A percentile compares a stretch with the other conserved stretches of the same genome.
These are phyloP conservation scores for Diutina neorugosa DNA, from an alignment of 1,139 yeast species.

Conservation along the genomic window DNA sequence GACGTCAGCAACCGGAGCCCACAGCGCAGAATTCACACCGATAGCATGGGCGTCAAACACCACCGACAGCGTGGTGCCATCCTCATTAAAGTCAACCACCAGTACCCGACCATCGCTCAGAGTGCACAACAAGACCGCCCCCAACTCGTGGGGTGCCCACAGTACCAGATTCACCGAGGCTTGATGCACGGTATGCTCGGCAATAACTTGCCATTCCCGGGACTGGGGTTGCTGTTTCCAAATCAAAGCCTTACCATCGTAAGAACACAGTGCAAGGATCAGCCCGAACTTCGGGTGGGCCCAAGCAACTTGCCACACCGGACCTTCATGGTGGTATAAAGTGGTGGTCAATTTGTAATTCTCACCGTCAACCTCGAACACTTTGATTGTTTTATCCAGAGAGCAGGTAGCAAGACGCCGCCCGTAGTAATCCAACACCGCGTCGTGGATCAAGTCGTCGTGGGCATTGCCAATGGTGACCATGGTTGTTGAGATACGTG, in stretches of 20 bases:
- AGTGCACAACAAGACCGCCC: slow-evolving; percentile 81
- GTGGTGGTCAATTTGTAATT: slow-evolving; percentile 71
- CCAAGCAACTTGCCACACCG: slow-evolving; percentile 99
- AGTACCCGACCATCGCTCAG: slow-evolving; percentile 91
- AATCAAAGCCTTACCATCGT: slow-evolving; percentile 86
- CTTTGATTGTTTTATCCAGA: slow-evolving; percentile 86
- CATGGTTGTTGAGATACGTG: slow-evolving; percentile 16
- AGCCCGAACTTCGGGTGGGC: slow-evolving; percentile 98
- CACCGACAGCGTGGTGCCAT: slow-evolving; percentile 64
- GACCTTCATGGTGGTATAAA: slow-evolving; percentile 85
- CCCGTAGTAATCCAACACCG: slow-evolving; percentile 92
- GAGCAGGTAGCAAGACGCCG: slow-evolving; percentile 92
- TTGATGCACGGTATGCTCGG: slow-evolving; percentile 79
- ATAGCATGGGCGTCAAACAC: slow-evolving; percentile 76
- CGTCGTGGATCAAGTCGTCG: slow-evolving; percentile 91
- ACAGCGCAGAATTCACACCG: slow-evolving; percentile 88
- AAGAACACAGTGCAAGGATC: slow-evolving; percentile 86
- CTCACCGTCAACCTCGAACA: slow-evolving; percentile 78
- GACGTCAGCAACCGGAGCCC: slow-evolving; percentile 70
- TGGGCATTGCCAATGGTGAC: slow-evolving; percentile 74
- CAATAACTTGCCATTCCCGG: slow-evolving; percentile 79
- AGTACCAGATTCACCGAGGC: slow-evolving; percentile 90
- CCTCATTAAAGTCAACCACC: slow-evolving; percentile 83
- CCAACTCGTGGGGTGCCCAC: slow-evolving; percentile 98
- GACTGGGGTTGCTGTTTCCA: slow-evolving; percentile 84